These are phyloP conservation scores for Eucalyptus rudis DNA, from an alignment of 345 rosid genomes.

Conservation along the genomic window DNA sequence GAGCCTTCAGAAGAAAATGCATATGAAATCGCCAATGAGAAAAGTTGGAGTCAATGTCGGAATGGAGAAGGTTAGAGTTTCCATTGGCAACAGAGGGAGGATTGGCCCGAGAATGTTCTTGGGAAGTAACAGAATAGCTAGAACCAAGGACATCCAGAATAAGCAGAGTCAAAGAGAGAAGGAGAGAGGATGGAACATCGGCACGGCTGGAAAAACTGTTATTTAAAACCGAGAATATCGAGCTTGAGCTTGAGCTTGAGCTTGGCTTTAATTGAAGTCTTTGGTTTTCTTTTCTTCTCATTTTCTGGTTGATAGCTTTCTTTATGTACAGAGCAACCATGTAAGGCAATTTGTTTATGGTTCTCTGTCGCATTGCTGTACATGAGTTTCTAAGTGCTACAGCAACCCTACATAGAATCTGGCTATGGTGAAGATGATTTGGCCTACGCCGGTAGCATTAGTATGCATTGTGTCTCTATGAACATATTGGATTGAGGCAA, in stretches of 20 bases:
- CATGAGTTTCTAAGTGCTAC: not conserved
- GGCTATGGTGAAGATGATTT: not conserved
- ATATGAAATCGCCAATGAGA: constrained; percentile 36
- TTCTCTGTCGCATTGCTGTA: not conserved
- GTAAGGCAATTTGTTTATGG: not conserved
- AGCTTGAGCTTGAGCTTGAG: not conserved
- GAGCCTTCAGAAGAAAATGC: constrained; percentile 67
- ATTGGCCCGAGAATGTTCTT: constrained; percentile 42
- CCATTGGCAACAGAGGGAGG: constrained; percentile 81
- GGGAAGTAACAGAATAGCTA: constrained; percentile 45
- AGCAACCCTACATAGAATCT: not conserved
- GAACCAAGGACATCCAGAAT: constrained; percentile 42
- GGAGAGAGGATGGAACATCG: constrained; percentile 69
- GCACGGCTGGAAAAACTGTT: constrained; percentile 15
- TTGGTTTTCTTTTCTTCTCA: not conserved
- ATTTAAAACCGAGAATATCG: not conserved
- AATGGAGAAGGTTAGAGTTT: constrained; percentile 71
- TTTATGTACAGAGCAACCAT: not conserved
- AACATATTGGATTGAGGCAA: not conserved
- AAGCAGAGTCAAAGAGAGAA: constrained; percentile 46
- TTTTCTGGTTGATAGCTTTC: not conserved
- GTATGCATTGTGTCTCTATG: not conserved
- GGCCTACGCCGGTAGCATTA: not conserved
- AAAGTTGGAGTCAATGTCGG: constrained; percentile 78
- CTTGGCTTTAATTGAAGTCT: not conserved